Base-by-base conservation (phyloP, 1,139 yeast species). In the Spathaspora sp. region DNA sequence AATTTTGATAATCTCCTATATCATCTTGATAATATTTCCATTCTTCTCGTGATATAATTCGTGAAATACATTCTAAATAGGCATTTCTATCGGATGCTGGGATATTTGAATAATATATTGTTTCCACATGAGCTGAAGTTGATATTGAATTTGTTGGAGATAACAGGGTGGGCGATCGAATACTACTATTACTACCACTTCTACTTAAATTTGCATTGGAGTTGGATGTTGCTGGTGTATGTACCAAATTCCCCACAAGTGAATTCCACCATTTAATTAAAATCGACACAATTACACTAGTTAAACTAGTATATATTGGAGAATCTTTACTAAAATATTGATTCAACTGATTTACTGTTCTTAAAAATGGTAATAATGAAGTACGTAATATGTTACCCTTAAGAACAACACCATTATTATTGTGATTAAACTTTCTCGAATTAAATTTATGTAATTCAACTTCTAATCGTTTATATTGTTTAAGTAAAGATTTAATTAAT, bases 361-460 rank as follows among this genome's bases (percentile, higher is more conserved):
- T 64, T 25, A 89, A 67, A 57, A 83, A 85, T 4, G 90, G 86
- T 20, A 89, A 66, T n/a, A 89, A 67, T 2, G 82, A 68, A 2
- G 88, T 70, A 24, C 96, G 70, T 20, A 89, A 67, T 13, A 83
- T 73, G 59, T 88, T 89, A 8, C 93, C 80, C 56, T 82, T 82
- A 27, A 76, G 63, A 2, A 83, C 69, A 7, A 83, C 80, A 5
- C 51, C 49, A 16, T 43, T 39, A 33, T 44, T 46, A 20, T 43
- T 39, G 37, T 49, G 52, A 41, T 53, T 53, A 41, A 67, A 67
- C 42, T 74, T 69, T 54, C 81, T 80, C 24, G 82, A 68, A 38
- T 67, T 66, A 56, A 81, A 82, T 56, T 79, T 81, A 38, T 63
- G 56, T 40, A 78, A 60, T 4, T 74, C 74, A 23, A 71, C 61